These are phyloP conservation scores for Aspergillus fumigatiaffinis DNA, from an alignment of 2,329 filamentous ascomycete genomes.

Conservation along the genomic window DNA sequence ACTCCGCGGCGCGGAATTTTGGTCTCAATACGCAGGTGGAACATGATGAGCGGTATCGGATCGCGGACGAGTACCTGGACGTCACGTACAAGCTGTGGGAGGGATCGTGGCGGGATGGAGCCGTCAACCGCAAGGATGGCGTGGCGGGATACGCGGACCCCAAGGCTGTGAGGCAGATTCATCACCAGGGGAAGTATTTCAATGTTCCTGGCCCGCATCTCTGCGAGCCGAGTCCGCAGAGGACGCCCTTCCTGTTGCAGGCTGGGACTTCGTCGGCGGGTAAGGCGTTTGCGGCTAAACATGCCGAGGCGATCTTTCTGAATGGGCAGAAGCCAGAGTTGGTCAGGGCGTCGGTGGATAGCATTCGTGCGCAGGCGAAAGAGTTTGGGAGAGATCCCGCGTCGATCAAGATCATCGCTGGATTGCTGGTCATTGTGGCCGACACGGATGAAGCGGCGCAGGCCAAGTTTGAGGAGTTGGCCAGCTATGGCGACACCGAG, in stretches of 20 bases:
- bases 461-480: conserved; percentile 40
- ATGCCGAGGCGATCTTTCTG: conserved; percentile 46
- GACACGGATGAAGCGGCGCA: conserved; percentile 44
- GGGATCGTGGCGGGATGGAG: conserved; percentile 47
- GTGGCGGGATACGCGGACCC: conserved; percentile 31
- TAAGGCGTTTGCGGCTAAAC: conserved; percentile 43
- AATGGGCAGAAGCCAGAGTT: conserved; percentile 43
- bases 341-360: conserved; percentile 40
- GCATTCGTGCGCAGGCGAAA: conserved; percentile 37
- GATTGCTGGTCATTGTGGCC: conserved; percentile 42
- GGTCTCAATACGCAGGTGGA: conserved; percentile 44
- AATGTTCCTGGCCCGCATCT: conserved; percentile 43
- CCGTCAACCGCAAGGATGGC: conserved; percentile 21
- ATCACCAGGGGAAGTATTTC: conserved; percentile 42
- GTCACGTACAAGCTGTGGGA: conserved; percentile 50
- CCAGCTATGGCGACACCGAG: conserved; percentile 43
- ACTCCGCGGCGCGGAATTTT: conserved; percentile 47
- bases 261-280: conserved; percentile 46
- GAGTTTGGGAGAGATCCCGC: conserved; percentile 36
- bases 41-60: conserved; percentile 48
- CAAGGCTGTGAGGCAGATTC: conserved; percentile 32
- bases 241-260: conserved; percentile 47
- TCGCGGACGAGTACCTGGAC: conserved; percentile 48
- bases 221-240: conserved; percentile 44
- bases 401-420: conserved; percentile 44